Evolutionary conservation across 148 eudicot species (phyloP).

Genomic region (Amaranthus cruentus): DNA sequence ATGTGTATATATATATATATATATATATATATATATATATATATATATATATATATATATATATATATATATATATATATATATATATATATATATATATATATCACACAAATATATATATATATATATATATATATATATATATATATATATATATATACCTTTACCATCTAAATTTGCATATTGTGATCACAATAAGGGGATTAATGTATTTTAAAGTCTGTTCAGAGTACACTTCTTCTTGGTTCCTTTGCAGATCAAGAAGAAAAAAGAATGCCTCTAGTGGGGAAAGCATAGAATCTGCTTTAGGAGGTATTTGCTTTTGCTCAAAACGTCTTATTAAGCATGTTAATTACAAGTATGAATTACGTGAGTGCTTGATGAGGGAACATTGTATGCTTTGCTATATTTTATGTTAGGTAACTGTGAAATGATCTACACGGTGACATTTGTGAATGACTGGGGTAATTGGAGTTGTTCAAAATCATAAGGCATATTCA

Average conservation of each 20-base stretch:
- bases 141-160: too few species aligned
- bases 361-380: background rate
- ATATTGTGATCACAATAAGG: slow-evolving; percentile 7
- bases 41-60: too few species aligned
- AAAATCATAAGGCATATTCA: background rate
- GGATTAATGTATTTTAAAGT: background rate
- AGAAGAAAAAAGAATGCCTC: slow-evolving; percentile 47
- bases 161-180: background rate
- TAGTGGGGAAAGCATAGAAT: slow-evolving; percentile 44
- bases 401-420: background rate
- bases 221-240: background rate
- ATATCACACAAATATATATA: too few species aligned
- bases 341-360: background rate
- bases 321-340: background rate
- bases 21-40: too few species aligned
- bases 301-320: slow-evolving; percentile 35
- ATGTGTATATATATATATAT: background rate
- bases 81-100: too few species aligned
- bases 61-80: too few species aligned
- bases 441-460: background rate
- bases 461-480: background rate
- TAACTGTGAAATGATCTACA: background rate
- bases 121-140: too few species aligned
- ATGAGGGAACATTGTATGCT: background rate
- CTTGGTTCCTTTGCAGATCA: slow-evolving; percentile 31